These are phyloP conservation scores for Fusarium musae DNA, from an alignment of 2,329 filamentous ascomycete species.

Conservation along the genomic window DNA sequence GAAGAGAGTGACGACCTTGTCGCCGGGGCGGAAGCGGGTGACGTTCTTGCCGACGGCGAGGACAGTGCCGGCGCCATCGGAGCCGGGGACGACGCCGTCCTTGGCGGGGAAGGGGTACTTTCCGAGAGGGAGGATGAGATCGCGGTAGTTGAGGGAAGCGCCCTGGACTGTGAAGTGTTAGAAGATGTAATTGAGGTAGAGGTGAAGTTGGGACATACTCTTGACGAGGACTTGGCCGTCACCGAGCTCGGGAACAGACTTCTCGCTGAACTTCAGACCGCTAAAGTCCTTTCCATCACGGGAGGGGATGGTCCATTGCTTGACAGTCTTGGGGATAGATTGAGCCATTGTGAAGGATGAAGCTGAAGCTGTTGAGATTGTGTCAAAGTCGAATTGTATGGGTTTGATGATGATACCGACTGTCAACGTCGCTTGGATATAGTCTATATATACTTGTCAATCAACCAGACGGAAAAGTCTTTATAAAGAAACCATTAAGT, in stretches of 20 bases:
- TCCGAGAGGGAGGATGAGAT: slow-evolving; percentile 62
- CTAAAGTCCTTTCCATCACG: slow-evolving; percentile 63
- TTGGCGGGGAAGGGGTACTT: slow-evolving; percentile 57
- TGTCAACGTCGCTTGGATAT: not conserved
- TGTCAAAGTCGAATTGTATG: not conserved
- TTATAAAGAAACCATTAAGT: not conserved
- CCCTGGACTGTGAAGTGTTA: slow-evolving; percentile 54
- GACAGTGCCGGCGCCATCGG: slow-evolving; percentile 65
- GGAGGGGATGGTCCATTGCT: slow-evolving; percentile 65
- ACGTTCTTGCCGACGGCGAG: slow-evolving; percentile 62
- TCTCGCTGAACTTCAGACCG: slow-evolving; percentile 64
- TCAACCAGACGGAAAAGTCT: not conserved
- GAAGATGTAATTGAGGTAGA: not conserved
- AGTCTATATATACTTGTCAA: slow-evolving; percentile 10
- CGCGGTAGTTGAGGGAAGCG: slow-evolving; percentile 66
- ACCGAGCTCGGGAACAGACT: slow-evolving; percentile 69
- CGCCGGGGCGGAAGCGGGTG: slow-evolving; percentile 61
- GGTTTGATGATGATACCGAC: not conserved
- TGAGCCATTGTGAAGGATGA: slow-evolving; percentile 36
- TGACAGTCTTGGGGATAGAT: slow-evolving; percentile 55
- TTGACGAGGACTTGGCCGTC: slow-evolving; percentile 80
- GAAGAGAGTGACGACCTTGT: slow-evolving; percentile 70
- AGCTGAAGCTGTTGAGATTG: not conserved
- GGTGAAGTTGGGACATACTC: slow-evolving; percentile 39
- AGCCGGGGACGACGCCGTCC: slow-evolving; percentile 60